These are phyloP conservation scores for Micromonas commoda DNA, from an alignment of 139 green algal genomes.

Conservation along the genomic window DNA sequence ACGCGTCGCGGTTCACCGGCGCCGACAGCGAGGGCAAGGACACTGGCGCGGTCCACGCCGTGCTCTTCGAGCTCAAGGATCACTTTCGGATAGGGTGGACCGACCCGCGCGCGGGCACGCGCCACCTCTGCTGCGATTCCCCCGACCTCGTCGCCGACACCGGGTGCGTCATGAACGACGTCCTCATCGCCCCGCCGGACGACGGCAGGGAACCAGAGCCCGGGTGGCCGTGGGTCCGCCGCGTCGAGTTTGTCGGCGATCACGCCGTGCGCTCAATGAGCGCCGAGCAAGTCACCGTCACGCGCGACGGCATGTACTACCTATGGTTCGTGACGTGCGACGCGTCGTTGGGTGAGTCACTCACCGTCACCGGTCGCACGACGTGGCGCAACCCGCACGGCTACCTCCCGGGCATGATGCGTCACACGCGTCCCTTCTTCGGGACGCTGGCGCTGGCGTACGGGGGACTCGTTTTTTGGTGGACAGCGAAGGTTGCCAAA, in stretches of 20 bases:
- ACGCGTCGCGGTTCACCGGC: too few species aligned
- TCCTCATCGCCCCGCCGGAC: too few species aligned
- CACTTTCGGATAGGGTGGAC: too few species aligned
- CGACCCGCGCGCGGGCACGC: too few species aligned
- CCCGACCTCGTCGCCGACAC: too few species aligned
- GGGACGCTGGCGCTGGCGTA: conserved; percentile 48
- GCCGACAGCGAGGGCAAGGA: too few species aligned
- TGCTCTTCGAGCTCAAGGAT: too few species aligned
- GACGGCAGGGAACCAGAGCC: too few species aligned
- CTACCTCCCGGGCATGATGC: conserved; percentile 61
- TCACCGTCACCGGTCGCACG: conserved; percentile 48
- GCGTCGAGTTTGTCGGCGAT: conserved; percentile 52
- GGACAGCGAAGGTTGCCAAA: conserved; percentile 38
- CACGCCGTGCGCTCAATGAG: conserved; percentile 35
- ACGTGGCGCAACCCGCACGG: conserved; percentile 63
- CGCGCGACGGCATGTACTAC: conserved; percentile 64
- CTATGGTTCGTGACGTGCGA: conserved; percentile 66
- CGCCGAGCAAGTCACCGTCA: conserved; percentile 45
- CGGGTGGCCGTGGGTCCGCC: conserved; percentile 47
- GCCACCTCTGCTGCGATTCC: too few species aligned
- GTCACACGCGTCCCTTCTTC: conserved; percentile 51
- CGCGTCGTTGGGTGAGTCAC: conserved; percentile 44
- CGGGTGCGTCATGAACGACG: too few species aligned
- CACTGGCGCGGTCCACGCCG: too few species aligned
- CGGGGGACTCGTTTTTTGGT: conserved; percentile 39